Evolutionary conservation across 352 stramenopile genomes (phyloP), one percentile per base, ranked within the genome.

Genomic region (Blastocystis sp.): DNA sequence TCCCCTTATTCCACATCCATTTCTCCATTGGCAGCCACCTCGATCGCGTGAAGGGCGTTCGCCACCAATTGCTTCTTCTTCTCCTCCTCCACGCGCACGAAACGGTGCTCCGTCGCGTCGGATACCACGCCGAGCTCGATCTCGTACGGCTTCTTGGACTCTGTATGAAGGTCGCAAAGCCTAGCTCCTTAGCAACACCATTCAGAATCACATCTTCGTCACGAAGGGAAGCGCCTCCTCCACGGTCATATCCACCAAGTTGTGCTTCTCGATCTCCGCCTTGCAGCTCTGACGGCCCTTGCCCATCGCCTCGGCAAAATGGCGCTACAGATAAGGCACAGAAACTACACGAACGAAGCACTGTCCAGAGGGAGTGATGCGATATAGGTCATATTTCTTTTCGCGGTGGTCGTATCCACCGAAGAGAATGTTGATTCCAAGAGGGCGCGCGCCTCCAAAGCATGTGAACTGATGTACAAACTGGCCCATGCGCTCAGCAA

Each of bases 401-500:
- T 76, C 64, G 56, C 78, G 78, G 23, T 79, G 40, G 45, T 88
- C 78, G 23, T 88, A 88, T 14, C 78, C 78, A 53, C 43, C 78
- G 66, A 69, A 88, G 48, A 88, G 48, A 40, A 88, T 34, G 62
- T 76, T 79, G 10, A 88, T 76, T 23, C 78, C 78, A 9, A 88
- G 67, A 79, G 78, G 78, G 5, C 78, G 64, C 62, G 52, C 45
- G 45, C 64, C 64, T 48, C 78, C 78, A 7, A 48, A 88, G 43
- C 78, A 88, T 11, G 78, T 88, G 59, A 88, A 88, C 28, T 88
- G 78, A 60, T 88, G 78, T 64, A 79, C 78, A 78, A 88, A 88
- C 23, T 79, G 64, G 19, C 64, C 78, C 78, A 88, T 88, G 23
- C 64, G 45, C 67, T 88, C 64, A 11, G 67, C 67, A 69, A 88